Conservation (phyloP, 2,329 filamentous ascomycete species). For the Trichophaea hybrida region DNA sequence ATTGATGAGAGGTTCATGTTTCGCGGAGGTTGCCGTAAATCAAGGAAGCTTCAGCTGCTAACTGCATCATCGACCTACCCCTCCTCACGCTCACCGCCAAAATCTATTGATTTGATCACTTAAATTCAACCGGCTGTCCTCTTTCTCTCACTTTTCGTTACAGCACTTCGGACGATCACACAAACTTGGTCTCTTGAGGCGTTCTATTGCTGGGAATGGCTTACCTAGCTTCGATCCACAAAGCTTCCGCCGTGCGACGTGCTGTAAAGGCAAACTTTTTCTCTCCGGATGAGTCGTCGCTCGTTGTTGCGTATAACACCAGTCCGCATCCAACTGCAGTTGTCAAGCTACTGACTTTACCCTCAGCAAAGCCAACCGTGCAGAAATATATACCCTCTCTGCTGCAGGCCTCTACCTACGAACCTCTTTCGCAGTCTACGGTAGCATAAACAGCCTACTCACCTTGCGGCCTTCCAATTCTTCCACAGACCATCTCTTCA, state of each 20-base stretch:
- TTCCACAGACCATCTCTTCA: conserved; percentile 69
- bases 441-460: conserved; percentile 73
- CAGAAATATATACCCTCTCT: conserved; percentile 26
- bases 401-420: conserved; percentile 22
- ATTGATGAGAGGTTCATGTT: too few relatives aligned
- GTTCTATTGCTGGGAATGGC: conserved; percentile 47
- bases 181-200: neutral
- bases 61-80: too few relatives aligned
- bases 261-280: conserved; percentile 69
- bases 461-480: conserved; percentile 62
- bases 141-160: too few relatives aligned
- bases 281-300: conserved; percentile 57
- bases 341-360: conserved; percentile 11
- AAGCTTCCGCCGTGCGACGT: conserved; percentile 79
- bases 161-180: neutral
- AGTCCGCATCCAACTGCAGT: neutral
- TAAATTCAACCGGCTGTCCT: too few relatives aligned
- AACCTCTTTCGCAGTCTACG: conserved; percentile 46
- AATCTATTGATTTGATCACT: too few relatives aligned
- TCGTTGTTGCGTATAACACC: conserved; percentile 66
- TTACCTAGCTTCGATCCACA: conserved; percentile 86
- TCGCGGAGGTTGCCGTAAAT: too few relatives aligned
- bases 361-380: conserved; percentile 24
- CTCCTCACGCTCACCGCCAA: too few relatives aligned
- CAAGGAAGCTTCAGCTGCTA: too few relatives aligned